A percentile compares a stretch with the other conserved stretches of the same genome.
Conservation (phyloP, 2,329 filamentous ascomycete genomes). For the Dryadomyces quercivorus region DNA sequence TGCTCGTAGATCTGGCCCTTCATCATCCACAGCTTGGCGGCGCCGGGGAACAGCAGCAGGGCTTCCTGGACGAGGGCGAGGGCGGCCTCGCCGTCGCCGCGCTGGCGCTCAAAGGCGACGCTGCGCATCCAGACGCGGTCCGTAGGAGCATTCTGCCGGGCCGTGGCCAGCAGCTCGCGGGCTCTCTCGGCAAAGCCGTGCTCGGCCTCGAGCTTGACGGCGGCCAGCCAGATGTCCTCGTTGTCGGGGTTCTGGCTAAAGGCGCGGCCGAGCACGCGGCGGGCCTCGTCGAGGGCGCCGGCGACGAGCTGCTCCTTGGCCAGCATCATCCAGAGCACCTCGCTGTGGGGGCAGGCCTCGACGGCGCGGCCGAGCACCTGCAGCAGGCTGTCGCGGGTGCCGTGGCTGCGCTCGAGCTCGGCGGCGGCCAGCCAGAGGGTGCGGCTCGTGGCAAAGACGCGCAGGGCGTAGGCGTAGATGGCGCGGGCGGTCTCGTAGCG, state of each 20-base stretch:
- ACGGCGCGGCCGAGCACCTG: conserved; percentile 84
- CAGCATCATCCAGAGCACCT: conserved; percentile 90
- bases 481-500: conserved; percentile 84
- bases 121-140: conserved; percentile 97
- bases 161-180: conserved; percentile 66
- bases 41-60: conserved; percentile 71
- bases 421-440: conserved; percentile 85
- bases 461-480: conserved; percentile 83
- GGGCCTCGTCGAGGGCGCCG: conserved; percentile 76
- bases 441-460: conserved; percentile 78
- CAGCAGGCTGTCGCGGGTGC: conserved; percentile 55
- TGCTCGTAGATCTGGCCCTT: conserved; percentile 93
- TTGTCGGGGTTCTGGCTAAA: conserved; percentile 95
- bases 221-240: conserved; percentile 94
- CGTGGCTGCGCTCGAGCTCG: conserved; percentile 83
- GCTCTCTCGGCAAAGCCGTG: conserved; percentile 74
- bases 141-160: conserved; percentile 79
- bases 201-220: conserved; percentile 91
- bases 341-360: conserved; percentile 81
- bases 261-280: conserved; percentile 72
- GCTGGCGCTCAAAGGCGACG: conserved; percentile 81
- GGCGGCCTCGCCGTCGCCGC: conserved; percentile 66
- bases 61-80: conserved; percentile 81
- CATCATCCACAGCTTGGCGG: conserved; percentile 93
- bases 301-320: conserved; percentile 90